Conservation (phyloP, 352 stramenopile genomes). For the Phytophthora hybrid region DNA sequence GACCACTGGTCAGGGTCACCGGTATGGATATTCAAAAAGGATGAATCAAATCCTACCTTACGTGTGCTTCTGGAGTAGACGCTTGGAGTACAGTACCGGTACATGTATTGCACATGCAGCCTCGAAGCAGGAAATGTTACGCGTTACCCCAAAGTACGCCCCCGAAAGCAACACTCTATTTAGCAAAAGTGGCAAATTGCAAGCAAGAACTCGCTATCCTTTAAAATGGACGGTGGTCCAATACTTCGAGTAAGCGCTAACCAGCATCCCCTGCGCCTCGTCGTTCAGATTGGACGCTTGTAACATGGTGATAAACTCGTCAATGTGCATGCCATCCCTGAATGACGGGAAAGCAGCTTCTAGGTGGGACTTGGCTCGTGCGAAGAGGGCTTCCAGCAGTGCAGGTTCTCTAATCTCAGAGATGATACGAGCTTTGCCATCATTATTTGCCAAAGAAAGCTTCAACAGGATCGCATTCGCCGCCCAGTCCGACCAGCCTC, state of each 20-base stretch:
- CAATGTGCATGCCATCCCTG: background rate
- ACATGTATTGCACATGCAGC: too few species aligned
- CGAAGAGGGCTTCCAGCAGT: background rate
- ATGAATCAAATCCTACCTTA: too few species aligned
- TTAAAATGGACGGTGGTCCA: background rate
- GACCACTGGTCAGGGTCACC: too few species aligned
- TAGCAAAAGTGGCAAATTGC: too few species aligned
- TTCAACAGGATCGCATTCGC: background rate
- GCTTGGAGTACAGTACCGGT: too few species aligned
- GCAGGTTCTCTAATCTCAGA: background rate
- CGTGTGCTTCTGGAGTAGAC: too few species aligned
- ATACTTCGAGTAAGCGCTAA: background rate
- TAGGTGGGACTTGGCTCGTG: background rate
- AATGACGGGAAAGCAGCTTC: background rate
- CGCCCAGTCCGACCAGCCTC: background rate
- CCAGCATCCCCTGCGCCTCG: background rate
- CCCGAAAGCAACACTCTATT: too few species aligned
- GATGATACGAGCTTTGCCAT: background rate
- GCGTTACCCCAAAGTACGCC: too few species aligned
- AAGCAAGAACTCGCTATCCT: background rate
- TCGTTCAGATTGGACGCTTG: background rate
- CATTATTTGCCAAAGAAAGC: background rate
- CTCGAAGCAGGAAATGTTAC: too few species aligned
- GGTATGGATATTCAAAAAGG: too few species aligned
- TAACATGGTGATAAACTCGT: background rate